Evolutionary conservation across 192 early-diverging fungal genomes (phyloP).

Genomic region (Spinellus fusiger): DNA sequence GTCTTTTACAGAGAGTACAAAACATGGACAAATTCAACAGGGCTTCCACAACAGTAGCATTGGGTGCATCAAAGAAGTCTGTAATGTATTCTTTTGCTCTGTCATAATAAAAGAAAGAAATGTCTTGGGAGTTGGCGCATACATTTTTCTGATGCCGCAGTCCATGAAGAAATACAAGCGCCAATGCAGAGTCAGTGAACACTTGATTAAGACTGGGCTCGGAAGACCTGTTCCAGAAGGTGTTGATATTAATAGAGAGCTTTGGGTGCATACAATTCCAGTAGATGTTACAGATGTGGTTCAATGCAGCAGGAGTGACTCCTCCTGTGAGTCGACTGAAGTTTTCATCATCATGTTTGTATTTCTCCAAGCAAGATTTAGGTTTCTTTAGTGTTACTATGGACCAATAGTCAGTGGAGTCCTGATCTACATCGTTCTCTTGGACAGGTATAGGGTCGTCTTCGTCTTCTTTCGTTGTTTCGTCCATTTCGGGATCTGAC

Average conservation of each 20-base stretch:
- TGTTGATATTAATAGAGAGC: slow-evolving; percentile 17
- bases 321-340: slow-evolving; percentile 14
- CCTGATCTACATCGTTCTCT: background rate
- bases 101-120: slow-evolving; percentile 22
- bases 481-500: background rate
- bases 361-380: slow-evolving; percentile 4
- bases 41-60: slow-evolving; percentile 29
- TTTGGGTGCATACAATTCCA: slow-evolving; percentile 36
- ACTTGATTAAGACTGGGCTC: slow-evolving; percentile 29
- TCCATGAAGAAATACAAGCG: slow-evolving; percentile 31
- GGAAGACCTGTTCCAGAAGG: slow-evolving; percentile 31
- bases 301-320: slow-evolving; percentile 19
- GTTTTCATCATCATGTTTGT: slow-evolving; percentile 6
- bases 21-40: slow-evolving; percentile 30
- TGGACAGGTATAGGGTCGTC: background rate
- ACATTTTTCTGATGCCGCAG: slow-evolving; percentile 26
- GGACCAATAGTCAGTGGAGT: slow-evolving; percentile 18
- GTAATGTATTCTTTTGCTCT: slow-evolving; percentile 22
- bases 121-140: slow-evolving; percentile 18
- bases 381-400: slow-evolving; percentile 6
- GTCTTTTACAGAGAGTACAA: slow-evolving; percentile 22
- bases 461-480: background rate
- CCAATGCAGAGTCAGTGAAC: slow-evolving; percentile 28
- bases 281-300: slow-evolving; percentile 28
- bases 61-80: slow-evolving; percentile 32